Percentiles rank a stretch among this genome's conserved stretches.
These are phyloP conservation scores for Suillus subluteus DNA, from an alignment of 768 basidiomycete species.

Conservation along the genomic window DNA sequence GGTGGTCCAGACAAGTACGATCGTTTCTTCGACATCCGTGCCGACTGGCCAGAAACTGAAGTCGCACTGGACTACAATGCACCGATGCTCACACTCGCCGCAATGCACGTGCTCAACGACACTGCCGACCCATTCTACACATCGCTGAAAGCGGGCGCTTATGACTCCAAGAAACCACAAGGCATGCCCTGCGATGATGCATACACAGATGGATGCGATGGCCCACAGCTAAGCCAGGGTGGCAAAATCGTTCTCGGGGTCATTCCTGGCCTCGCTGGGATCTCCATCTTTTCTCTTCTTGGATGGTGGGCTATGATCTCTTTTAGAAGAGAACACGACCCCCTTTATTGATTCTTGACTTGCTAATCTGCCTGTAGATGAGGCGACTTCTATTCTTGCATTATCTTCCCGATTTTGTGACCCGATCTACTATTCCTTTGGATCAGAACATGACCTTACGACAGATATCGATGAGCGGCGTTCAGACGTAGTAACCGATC, in stretches of 20 bases:
- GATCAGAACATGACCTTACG: background rate
- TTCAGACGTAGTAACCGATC: background rate
- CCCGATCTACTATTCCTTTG: background rate
- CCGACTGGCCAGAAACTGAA: constrained; percentile 90
- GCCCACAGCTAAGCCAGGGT: constrained; percentile 56
- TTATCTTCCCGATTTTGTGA: background rate
- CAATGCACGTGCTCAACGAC: constrained; percentile 73
- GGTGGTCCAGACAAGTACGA: constrained; percentile 84
- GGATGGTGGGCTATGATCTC: constrained; percentile 36
- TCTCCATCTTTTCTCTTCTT: constrained; percentile 52
- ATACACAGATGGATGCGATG: constrained; percentile 54
- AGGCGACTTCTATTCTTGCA: background rate
- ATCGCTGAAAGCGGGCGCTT: constrained; percentile 66
- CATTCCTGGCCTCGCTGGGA: constrained; percentile 62
- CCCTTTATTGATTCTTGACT: constrained; percentile 4
- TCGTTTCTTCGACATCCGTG: constrained; percentile 81
- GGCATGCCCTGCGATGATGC: constrained; percentile 83
- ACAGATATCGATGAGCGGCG: background rate
- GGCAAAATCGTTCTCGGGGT: constrained; percentile 75
- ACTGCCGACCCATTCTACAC: constrained; percentile 80
- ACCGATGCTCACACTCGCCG: constrained; percentile 84
- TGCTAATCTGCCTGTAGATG: background rate
- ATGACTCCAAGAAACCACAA: constrained; percentile 59
- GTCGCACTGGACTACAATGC: constrained; percentile 91
- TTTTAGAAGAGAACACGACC: background rate